A percentile compares a stretch with the other conserved stretches of the same genome.
phyloP scores from a whole-genome alignment of 177 flowering plant species.

The Vitis hybrid region DNA sequence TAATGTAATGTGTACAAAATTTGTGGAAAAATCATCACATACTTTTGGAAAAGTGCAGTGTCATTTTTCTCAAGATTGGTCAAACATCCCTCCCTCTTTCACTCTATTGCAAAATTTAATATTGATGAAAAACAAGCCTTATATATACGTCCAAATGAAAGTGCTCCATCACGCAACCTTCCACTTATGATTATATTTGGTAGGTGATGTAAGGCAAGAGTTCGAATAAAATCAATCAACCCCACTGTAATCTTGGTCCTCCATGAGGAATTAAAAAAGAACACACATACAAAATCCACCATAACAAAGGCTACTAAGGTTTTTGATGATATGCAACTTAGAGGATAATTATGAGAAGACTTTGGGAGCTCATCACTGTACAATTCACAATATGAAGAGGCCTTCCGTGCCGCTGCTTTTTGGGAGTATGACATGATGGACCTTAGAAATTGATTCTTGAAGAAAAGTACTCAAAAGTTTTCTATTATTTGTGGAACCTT shows the following conservation, averaged over 20 bases:
- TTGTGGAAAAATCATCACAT: constrained; percentile 1
- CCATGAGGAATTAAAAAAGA: background rate
- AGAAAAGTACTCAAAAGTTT: too few relatives aligned
- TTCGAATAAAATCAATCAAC: background rate
- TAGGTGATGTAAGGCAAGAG: background rate
- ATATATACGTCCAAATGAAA: background rate
- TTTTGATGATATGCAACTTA: background rate
- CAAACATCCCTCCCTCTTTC: constrained; percentile 9
- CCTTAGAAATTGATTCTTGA: too few relatives aligned
- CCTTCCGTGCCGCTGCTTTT: too few relatives aligned
- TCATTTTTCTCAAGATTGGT: background rate
- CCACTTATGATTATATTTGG: background rate
- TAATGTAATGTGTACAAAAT: background rate
- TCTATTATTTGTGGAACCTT: too few relatives aligned
- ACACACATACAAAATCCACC: background rate
- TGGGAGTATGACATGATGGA: too few relatives aligned
- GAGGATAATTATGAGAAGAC: background rate
- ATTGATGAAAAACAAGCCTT: background rate
- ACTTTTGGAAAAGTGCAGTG: constrained; percentile 1
- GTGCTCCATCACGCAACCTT: constrained; percentile 15
- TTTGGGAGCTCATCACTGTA: too few relatives aligned
- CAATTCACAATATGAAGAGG: too few relatives aligned
- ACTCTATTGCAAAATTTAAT: constrained; percentile 1
- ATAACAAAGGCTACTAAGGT: background rate
- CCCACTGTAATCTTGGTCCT: background rate